Base-by-base conservation (phyloP, 164 flowering plant species). In the Pachysandra terminalis region DNA sequence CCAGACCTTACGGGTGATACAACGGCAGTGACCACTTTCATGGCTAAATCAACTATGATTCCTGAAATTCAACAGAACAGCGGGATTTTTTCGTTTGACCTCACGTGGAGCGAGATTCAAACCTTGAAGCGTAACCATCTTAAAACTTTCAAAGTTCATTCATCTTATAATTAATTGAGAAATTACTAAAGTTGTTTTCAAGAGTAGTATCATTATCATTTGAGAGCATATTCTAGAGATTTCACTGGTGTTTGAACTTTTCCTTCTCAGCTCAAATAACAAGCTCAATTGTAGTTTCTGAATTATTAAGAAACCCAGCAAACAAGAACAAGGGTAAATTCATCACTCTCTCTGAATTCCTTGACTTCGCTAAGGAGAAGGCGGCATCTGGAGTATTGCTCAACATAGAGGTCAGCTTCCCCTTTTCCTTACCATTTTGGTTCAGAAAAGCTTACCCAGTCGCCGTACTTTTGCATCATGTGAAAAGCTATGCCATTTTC, bases 81-180 rank as follows among this genome's bases (percentile, higher is more conserved):
- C 13, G 97, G 98, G 24, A 77, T 95, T 48, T 95, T 87, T 70
- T 83, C 97, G 15, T 92, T 95, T 67, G 94, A 92, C 70, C 93
- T 95, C 61, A 81, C 90, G 2, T 89, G 97, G 96, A 74, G 59
- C 49, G 97, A 95, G 74, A 86, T 95, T 69, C 91, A 84, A 68
- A 77, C 82, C 35, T 64, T 95, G 73, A 81, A 83, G 59, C 97
- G 99, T 93, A 91, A 83, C 64, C 9, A 56, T 62, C 65, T 56
- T 27, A 24, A 5, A 49, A 25, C n/a, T 49, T n/a, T n/a, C n/a
- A n/a, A n/a, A n/a, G n/a, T n/a, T n/a, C n/a, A n/a, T n/a, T n/a
- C n/a, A n/a, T n/a, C n/a, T n/a, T n/a, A n/a, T n/a, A n/a, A n/a
- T n/a, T n/a, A n/a, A n/a, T n/a, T n/a, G n/a, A n/a, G n/a, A n/a